These are phyloP conservation scores for Salvia splendens DNA, from an alignment of 257 asterid species.

Conservation along the genomic window DNA sequence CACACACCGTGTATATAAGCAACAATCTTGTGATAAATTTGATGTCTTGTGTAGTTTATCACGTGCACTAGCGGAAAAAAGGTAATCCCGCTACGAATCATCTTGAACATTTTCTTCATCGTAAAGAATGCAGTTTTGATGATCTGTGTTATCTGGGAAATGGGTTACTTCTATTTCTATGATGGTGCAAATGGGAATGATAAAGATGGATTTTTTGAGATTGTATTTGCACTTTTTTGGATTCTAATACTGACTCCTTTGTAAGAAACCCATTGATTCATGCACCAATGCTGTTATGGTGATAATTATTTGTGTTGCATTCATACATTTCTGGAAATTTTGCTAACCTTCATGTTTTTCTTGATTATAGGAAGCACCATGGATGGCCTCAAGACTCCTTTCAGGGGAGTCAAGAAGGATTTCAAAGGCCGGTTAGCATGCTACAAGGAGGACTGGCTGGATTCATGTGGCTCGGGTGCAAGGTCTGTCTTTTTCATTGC, in stretches of 20 bases:
- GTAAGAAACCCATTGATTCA: background rate
- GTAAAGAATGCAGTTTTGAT: background rate
- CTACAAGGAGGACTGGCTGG: constrained; percentile 62
- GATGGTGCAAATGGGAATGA: background rate
- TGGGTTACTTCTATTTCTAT: background rate
- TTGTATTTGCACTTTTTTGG: background rate
- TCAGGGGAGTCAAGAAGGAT: constrained; percentile 48
- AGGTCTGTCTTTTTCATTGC: constrained; percentile 43
- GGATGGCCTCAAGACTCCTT: constrained; percentile 44
- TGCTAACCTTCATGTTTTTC: constrained; percentile 6
- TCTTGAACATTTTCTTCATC: background rate
- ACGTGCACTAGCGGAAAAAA: constrained; percentile 3
- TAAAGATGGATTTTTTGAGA: background rate
- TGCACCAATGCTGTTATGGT: background rate
- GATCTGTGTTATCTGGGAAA: constrained; percentile 1
- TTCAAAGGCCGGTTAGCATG: constrained; percentile 53
- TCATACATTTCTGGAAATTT: background rate
- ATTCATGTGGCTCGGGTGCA: constrained; percentile 59
- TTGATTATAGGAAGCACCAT: constrained; percentile 36
- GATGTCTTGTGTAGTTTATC: constrained; percentile 12
- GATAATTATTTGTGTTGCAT: constrained; percentile 1
- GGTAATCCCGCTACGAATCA: background rate
- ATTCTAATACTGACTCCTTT: background rate
- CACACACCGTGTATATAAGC: background rate
- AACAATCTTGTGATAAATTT: background rate